A percentile compares a stretch with the other conserved stretches of the same genome.
phyloP scores from a whole-genome alignment of 2,329 filamentous ascomycete genomes.

The Raffaelea ambrosiae region DNA sequence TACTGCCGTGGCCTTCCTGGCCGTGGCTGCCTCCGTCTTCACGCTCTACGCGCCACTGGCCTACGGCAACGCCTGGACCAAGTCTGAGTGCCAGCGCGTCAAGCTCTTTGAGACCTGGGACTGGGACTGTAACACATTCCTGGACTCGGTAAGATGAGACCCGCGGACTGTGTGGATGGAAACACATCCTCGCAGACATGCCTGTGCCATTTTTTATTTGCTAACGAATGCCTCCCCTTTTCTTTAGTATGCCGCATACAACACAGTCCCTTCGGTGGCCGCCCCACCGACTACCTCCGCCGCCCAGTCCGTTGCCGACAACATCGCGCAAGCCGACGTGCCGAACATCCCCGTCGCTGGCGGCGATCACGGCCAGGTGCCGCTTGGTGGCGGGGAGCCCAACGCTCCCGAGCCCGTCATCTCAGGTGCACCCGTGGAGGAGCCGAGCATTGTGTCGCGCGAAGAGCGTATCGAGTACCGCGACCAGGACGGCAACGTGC shows the following conservation, averaged over 20 bases:
- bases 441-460: conserved; percentile 32
- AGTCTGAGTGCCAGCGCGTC: conserved; percentile 72
- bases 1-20: conserved; percentile 66
- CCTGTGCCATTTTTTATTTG: too few relatives aligned
- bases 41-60: conserved; percentile 78
- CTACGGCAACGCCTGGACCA: conserved; percentile 93
- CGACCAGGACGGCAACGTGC: conserved; percentile 84
- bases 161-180: neutral
- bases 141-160: conserved; percentile 63
- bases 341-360: conserved; percentile 1
- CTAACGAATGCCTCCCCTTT: neutral
- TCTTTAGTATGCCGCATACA: conserved; percentile 42
- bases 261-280: conserved; percentile 16
- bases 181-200: too few relatives aligned
- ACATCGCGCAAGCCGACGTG: neutral
- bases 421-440: neutral
- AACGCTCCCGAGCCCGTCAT: neutral
- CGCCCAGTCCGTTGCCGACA: conserved; percentile 11
- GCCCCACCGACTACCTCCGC: conserved; percentile 5
- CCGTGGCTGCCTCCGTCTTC: conserved; percentile 67
- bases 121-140: conserved; percentile 95
- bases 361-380: conserved; percentile 18
- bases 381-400: conserved; percentile 13
- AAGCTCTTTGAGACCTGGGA: conserved; percentile 91
- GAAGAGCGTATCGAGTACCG: conserved; percentile 91